These are phyloP conservation scores for Saksenaea vasiformis DNA, from an alignment of 371 early-diverging fungal genomes.

Conservation along the genomic window DNA sequence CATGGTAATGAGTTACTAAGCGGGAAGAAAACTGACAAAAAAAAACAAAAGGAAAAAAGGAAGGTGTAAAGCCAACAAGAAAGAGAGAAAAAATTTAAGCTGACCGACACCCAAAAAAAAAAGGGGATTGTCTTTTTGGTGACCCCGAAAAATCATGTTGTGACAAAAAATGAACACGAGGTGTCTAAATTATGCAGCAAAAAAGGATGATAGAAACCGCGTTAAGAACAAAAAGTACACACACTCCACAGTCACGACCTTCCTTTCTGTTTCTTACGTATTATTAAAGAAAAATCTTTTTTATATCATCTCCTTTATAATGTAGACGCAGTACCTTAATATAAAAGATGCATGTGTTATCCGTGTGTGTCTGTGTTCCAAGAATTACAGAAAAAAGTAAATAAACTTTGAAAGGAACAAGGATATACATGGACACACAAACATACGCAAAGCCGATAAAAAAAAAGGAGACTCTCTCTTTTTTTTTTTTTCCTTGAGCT, in stretches of 20 bases:
- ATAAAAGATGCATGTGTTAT: no score
- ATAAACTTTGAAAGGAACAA: not conserved
- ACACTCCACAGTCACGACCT: not conserved
- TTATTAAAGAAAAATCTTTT: not conserved
- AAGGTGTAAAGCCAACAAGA: not conserved
- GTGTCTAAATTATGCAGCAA: slow-evolving; percentile 3
- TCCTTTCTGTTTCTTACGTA: not conserved
- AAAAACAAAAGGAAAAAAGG: not conserved
- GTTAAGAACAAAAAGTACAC: not conserved
- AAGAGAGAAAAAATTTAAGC: slow-evolving; percentile 1
- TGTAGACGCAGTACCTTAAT: no score
- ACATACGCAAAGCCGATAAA: not conserved
- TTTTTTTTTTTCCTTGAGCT: not conserved
- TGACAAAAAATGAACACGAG: slow-evolving; percentile 6
- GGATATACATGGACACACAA: not conserved
- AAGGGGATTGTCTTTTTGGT: slow-evolving; percentile 5
- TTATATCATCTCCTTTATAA: no score
- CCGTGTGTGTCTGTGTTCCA: not conserved
- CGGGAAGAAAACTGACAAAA: not conserved
- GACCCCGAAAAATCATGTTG: slow-evolving; percentile 7
- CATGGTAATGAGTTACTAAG: slow-evolving; percentile 8
- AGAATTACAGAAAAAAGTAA: no score
- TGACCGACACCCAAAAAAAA: slow-evolving; percentile 1
- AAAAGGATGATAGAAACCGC: not conserved
- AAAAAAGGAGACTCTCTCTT: not conserved